A percentile compares a stretch with the other conserved stretches of the same genome.
These are phyloP conservation scores for Brassica incana DNA, from an alignment of 345 rosid genomes.

Conservation along the genomic window DNA sequence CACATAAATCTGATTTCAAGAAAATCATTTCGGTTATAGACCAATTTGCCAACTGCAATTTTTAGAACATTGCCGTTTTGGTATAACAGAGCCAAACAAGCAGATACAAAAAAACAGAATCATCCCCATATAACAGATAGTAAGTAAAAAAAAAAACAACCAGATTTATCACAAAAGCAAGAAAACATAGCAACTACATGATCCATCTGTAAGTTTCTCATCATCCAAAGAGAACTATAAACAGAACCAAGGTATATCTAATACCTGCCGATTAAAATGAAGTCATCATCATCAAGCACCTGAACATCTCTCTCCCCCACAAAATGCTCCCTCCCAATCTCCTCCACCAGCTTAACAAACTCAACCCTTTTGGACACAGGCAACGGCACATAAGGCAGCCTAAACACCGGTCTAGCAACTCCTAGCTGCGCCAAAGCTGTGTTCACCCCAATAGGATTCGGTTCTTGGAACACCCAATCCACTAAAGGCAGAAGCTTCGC, in stretches of 20 bases:
- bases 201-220: constrained; percentile 6
- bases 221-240: background rate
- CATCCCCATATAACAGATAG: background rate
- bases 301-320: constrained; percentile 73
- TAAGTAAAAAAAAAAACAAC: constrained; percentile 6
- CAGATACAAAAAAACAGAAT: constrained; percentile 13
- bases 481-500: constrained; percentile 69
- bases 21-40: no score
- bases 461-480: constrained; percentile 75
- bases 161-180: constrained; percentile 14
- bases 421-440: constrained; percentile 90
- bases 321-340: constrained; percentile 70
- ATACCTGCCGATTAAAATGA: constrained; percentile 65
- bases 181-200: constrained; percentile 10
- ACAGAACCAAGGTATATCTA: constrained; percentile 30
- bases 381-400: constrained; percentile 81
- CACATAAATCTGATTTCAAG: no score
- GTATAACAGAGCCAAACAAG: constrained; percentile 18
- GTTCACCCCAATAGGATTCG: constrained; percentile 83
- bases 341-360: constrained; percentile 67
- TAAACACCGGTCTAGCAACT: constrained; percentile 73
- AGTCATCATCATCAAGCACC: constrained; percentile 76
- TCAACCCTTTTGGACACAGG: constrained; percentile 60
- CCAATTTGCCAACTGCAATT: no score
- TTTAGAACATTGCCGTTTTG: background rate